Evolutionary conservation across 2,329 filamentous ascomycete genomes (phyloP).

Genomic region (Sclerotinia spermophila): DNA sequence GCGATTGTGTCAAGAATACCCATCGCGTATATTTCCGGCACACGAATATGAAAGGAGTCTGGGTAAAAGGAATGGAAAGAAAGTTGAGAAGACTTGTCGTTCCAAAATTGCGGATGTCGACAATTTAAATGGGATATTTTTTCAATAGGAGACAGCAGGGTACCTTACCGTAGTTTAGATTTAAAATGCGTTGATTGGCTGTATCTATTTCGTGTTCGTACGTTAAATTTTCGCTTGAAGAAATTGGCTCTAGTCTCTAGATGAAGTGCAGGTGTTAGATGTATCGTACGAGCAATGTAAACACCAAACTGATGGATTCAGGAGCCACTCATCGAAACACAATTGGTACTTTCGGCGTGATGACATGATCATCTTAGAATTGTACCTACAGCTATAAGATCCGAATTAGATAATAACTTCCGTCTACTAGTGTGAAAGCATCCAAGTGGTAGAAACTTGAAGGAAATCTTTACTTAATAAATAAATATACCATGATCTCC

Average conservation of each 20-base stretch:
- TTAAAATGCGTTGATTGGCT: conserved; percentile 13
- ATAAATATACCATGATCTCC: neutral
- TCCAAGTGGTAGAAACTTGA: neutral
- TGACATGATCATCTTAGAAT: conserved; percentile 1
- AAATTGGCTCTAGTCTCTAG: neutral
- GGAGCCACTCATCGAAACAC: conserved; percentile 5
- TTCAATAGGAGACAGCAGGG: conserved; percentile 15
- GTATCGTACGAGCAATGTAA: conserved; percentile 11
- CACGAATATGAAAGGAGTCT: conserved; percentile 12
- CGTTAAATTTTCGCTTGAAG: conserved; percentile 7
- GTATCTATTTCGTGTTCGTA: conserved; percentile 9
- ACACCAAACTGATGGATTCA: neutral
- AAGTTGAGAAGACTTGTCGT: neutral
- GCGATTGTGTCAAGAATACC: conserved; percentile 34
- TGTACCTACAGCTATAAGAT: neutral
- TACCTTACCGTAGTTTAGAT: neutral
- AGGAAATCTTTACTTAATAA: neutral
- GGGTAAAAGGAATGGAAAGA: neutral
- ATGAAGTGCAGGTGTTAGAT: neutral
- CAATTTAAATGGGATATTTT: conserved; percentile 18
- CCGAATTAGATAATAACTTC: neutral
- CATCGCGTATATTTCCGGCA: conserved; percentile 25
- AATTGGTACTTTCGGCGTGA: neutral
- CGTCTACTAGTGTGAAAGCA: neutral
- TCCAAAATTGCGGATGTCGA: conserved; percentile 5